Evolutionary conservation across 2,329 filamentous ascomycete species (phyloP).

Genomic region (Monilinia polystroma): DNA sequence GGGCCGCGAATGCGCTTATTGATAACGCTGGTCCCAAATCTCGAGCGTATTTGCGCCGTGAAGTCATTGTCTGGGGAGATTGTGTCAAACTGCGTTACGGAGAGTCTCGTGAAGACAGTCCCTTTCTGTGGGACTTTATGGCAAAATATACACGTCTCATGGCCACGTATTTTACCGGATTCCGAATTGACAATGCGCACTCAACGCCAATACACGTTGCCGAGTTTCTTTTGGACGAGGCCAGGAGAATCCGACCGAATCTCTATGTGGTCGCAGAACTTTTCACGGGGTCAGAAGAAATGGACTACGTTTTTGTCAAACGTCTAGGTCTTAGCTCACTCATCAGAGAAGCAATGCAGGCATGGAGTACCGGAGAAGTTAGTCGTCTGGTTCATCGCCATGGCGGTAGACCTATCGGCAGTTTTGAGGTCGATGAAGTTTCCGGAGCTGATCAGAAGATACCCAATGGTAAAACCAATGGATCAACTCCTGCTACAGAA

Average conservation of each 20-base stretch:
- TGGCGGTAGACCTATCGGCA: constrained; percentile 90
- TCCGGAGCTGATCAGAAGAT: constrained; percentile 56
- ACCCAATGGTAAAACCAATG: constrained; percentile 36
- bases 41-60: constrained; percentile 87
- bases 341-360: constrained; percentile 97
- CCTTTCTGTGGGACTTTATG: constrained; percentile 96
- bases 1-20: constrained; percentile 90
- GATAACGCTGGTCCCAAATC: constrained; percentile 92
- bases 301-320: constrained; percentile 95
- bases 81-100: constrained; percentile 97
- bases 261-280: constrained; percentile 92
- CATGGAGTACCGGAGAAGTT: constrained; percentile 91
- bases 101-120: constrained; percentile 74
- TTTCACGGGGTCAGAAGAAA: constrained; percentile 92
- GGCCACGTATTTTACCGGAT: constrained; percentile 91
- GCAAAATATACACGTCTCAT: constrained; percentile 85
- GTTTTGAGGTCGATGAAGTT: constrained; percentile 91
- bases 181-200: constrained; percentile 97
- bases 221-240: constrained; percentile 91
- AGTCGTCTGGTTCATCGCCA: constrained; percentile 92
- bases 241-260: constrained; percentile 82
- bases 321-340: constrained; percentile 85
- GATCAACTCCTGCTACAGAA: constrained; percentile 39
- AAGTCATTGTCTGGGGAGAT: constrained; percentile 98
- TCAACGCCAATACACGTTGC: constrained; percentile 94